phyloP scores from a whole-genome alignment of 371 early-diverging fungal species.

The Rhizopus stolonifer region DNA sequence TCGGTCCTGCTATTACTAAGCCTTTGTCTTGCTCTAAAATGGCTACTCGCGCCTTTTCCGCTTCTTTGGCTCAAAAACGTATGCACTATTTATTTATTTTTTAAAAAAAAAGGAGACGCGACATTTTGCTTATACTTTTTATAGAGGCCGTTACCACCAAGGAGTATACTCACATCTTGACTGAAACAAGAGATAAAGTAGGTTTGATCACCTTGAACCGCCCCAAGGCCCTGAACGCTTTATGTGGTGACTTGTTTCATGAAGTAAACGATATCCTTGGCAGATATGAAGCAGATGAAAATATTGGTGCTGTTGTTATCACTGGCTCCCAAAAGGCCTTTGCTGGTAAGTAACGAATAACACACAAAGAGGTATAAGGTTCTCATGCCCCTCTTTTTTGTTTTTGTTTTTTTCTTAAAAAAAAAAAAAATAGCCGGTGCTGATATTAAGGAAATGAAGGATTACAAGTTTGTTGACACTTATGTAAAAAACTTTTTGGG shows the following conservation, averaged over 20 bases:
- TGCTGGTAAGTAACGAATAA: slow-evolving; percentile 66
- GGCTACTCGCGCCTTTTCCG: slow-evolving; percentile 34
- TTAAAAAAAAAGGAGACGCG: slow-evolving; percentile 6
- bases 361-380: background rate
- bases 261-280: slow-evolving; percentile 91
- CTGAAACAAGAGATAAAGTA: slow-evolving; percentile 82
- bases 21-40: slow-evolving; percentile 40
- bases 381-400: background rate
- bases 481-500: slow-evolving; percentile 90
- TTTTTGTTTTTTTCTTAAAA: too few relatives aligned
- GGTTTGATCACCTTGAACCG: slow-evolving; percentile 90
- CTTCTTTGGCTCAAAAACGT: slow-evolving; percentile 35
- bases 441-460: slow-evolving; percentile 98
- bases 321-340: slow-evolving; percentile 96
- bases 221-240: slow-evolving; percentile 96
- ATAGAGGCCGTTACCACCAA: slow-evolving; percentile 38
- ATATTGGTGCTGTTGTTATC: slow-evolving; percentile 90
- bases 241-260: slow-evolving; percentile 85
- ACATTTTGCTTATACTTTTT: background rate
- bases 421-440: slow-evolving; percentile 95
- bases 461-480: slow-evolving; percentile 79
- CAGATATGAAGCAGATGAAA: slow-evolving; percentile 73
- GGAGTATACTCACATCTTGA: slow-evolving; percentile 66
- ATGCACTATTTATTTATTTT: slow-evolving; percentile 18
- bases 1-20: slow-evolving; percentile 39